Percentiles rank a stretch among this genome's conserved stretches.
These are phyloP conservation scores for Saccharomycopsis babjevae DNA, from an alignment of 805 yeast genomes.

Conservation along the genomic window DNA sequence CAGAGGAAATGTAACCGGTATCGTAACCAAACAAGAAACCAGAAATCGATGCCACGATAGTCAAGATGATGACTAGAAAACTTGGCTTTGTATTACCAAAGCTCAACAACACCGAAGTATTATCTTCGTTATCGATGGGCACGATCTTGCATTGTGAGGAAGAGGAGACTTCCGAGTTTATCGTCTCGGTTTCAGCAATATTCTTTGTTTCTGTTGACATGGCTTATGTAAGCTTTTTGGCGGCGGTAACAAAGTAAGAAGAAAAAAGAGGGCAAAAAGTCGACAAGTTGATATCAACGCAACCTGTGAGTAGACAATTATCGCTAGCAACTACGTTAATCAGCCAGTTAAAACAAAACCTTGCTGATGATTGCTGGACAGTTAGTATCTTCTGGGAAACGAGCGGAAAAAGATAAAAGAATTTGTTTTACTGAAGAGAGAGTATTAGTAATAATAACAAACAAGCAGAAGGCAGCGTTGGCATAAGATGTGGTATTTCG, in stretches of 20 bases:
- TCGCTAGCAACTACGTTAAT: too few species aligned
- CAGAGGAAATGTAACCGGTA: slow-evolving; percentile 93
- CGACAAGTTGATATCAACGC: neutral
- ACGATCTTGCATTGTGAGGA: slow-evolving; percentile 6
- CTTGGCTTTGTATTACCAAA: slow-evolving; percentile 45
- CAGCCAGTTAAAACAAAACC: too few species aligned
- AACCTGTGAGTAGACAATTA: too few species aligned
- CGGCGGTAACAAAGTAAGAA: neutral
- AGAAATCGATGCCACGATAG: slow-evolving; percentile 75
- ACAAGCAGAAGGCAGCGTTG: too few species aligned
- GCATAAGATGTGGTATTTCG: neutral
- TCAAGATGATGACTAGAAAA: slow-evolving; percentile 52
- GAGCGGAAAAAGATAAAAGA: neutral
- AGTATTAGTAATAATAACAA: neutral
- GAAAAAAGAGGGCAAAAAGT: neutral
- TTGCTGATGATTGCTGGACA: too few species aligned
- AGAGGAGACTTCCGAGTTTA: neutral
- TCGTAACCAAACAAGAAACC: slow-evolving; percentile 98
- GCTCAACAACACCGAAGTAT: slow-evolving; percentile 36
- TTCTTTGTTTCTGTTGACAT: neutral
- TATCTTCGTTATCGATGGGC: slow-evolving; percentile 29
- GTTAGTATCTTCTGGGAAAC: neutral
- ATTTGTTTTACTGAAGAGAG: neutral
- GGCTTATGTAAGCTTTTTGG: neutral
- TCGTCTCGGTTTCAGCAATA: neutral